phyloP scores from a whole-genome alignment of 176 grass and related monocot genomes.

The Echinochloa phyllopogon region DNA sequence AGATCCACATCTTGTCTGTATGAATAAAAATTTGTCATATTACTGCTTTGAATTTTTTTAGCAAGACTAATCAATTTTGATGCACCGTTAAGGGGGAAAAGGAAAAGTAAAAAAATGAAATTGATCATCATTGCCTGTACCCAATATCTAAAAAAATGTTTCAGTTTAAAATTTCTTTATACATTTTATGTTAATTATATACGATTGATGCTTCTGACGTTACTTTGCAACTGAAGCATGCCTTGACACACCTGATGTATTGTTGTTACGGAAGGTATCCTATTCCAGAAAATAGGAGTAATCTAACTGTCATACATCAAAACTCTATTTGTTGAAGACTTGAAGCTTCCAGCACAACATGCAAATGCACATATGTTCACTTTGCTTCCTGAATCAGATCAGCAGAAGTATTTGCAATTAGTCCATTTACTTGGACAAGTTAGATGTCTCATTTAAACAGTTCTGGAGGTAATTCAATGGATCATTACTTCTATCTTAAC shows the following conservation, averaged over 20 bases:
- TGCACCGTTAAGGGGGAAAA: neutral
- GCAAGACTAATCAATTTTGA: neutral
- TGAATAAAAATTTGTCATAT: neutral
- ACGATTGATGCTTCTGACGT: neutral
- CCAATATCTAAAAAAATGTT: neutral
- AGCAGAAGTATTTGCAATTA: conserved; percentile 9
- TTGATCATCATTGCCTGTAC: neutral
- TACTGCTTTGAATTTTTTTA: neutral
- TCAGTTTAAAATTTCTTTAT: neutral
- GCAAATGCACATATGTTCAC: neutral
- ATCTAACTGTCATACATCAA: conserved; percentile 12
- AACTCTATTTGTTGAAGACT: neutral
- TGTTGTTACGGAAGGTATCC: neutral
- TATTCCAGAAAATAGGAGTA: neutral
- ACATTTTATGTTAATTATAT: neutral
- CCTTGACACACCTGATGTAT: neutral
- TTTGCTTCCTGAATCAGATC: conserved; percentile 3
- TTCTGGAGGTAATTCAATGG: conserved; percentile 18
- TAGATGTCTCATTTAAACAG: conserved; percentile 20
- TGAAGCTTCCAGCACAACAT: neutral
- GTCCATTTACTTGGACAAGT: neutral
- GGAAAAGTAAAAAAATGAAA: neutral
- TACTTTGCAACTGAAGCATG: conserved; percentile 2
- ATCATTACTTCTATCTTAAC: conserved; percentile 9
- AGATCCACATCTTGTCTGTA: neutral